Conservation (phyloP, 257 asterid species). For the Solanum rostratum region DNA sequence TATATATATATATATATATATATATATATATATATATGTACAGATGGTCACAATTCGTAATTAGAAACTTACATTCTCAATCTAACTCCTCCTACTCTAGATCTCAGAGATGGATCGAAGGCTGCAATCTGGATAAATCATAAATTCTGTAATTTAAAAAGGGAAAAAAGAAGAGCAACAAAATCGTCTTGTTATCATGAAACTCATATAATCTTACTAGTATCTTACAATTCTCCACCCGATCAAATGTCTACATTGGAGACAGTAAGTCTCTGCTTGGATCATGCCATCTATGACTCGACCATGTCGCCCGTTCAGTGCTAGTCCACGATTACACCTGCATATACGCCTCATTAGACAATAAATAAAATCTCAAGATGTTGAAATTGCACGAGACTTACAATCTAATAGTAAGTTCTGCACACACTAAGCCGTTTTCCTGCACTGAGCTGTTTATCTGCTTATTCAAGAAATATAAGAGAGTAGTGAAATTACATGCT, state of each 20-base stretch:
- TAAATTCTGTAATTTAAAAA: background rate
- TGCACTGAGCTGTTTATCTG: no score
- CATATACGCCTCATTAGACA: background rate
- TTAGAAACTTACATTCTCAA: background rate
- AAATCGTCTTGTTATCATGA: background rate
- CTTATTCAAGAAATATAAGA: background rate
- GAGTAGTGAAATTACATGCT: no score
- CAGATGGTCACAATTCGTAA: background rate
- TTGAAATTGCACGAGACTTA: background rate
- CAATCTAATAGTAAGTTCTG: background rate
- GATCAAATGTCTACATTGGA: background rate
- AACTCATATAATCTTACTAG: background rate
- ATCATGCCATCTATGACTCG: background rate
- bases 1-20: no score
- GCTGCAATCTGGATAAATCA: background rate
- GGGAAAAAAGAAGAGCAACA: background rate
- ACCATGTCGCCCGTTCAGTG: background rate
- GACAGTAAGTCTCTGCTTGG: background rate
- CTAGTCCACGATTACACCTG: background rate
- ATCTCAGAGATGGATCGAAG: no score
- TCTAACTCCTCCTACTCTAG: background rate
- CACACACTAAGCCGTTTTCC: background rate
- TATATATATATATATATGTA: background rate
- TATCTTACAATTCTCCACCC: background rate
- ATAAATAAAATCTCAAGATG: background rate